Base-by-base conservation (phyloP, 108 stramenopile genomes). In the Cyclotella distinguenda region DNA sequence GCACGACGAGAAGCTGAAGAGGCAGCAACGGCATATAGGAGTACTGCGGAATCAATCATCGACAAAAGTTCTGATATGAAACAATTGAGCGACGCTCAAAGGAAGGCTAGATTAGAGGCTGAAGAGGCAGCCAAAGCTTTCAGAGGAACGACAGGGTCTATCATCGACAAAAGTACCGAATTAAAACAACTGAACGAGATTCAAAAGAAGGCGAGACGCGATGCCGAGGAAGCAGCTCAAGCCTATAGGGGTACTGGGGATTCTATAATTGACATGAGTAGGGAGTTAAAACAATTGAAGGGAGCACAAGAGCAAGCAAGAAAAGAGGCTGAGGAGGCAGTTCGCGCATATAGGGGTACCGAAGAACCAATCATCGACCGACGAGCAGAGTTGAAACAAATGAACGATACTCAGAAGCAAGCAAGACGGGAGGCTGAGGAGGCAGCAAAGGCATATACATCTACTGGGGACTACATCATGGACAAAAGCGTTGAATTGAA, bases 21-120 rank as follows among this genome's bases (percentile, higher is more conserved):
- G 0, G 19, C 36, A 18, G 43, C 40, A 4, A 60, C 25, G 7
- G 19, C 18, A 6, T 44, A 60, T n/a, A 2, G 25, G 16, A 45
- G 27, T 27, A 28, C 43, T 45, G 59, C 28, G 5, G 59, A 45
- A 21, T 3, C 59, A 8, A 8, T 45, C 2, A 30, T 13, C 23
- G 59, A 60, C 59, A 43, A 45, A 27, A 45, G 25, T n/a, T 31
- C 15, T 15, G 59, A 60, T 15, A 23, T 44, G 6, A 60, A 43
- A 27, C 5, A 44, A 16, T 23, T 30, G 59, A 60, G 11, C 1
- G 32, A 53, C 12, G 7, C 4, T 23, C 46, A 48, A 22, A 4
- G 21, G 18, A 19, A 48, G 7, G 46, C 46, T 1, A 48, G 23
- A 22, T 23, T 23, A 6, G 46, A 48, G 2, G 46, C 46, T n/a